phyloP scores from a whole-genome alignment of 2,329 filamentous ascomycete species.

The Chrysoporthe deuterocubensis region DNA sequence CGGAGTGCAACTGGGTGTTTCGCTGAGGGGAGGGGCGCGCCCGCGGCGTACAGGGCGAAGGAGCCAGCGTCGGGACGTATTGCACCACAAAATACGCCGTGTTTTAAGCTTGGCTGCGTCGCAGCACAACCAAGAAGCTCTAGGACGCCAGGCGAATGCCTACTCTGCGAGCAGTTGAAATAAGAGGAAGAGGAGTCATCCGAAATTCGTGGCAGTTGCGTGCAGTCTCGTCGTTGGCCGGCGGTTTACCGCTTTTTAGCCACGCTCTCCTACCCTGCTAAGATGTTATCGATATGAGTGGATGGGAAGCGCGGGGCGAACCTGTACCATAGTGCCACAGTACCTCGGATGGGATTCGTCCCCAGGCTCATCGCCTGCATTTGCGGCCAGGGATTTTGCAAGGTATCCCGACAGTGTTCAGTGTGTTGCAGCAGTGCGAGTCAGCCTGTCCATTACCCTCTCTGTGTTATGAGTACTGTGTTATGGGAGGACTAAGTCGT shows the following conservation, averaged over 20 bases:
- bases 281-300: slow-evolving; percentile 7
- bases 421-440: neutral
- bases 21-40: neutral
- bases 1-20: neutral
- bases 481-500: neutral
- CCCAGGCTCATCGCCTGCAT: neutral
- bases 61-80: neutral
- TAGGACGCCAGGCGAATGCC: neutral
- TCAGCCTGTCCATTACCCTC: neutral
- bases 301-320: neutral
- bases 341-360: too few relatives aligned
- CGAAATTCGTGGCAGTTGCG: too few relatives aligned
- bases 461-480: neutral
- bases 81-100: neutral
- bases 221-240: neutral
- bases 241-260: slow-evolving; percentile 7
- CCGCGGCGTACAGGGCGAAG: neutral
- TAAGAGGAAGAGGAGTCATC: neutral
- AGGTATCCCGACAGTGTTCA: too few relatives aligned
- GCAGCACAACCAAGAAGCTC: neutral
- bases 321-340: neutral
- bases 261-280: neutral
- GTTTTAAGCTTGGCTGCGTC: neutral
- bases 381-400: neutral
- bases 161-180: neutral